Percentiles rank a stretch among this genome's conserved stretches.
These are phyloP conservation scores for Tetrahymena elliotti DNA, from an alignment of 73 alveolate species.

Conservation along the genomic window DNA sequence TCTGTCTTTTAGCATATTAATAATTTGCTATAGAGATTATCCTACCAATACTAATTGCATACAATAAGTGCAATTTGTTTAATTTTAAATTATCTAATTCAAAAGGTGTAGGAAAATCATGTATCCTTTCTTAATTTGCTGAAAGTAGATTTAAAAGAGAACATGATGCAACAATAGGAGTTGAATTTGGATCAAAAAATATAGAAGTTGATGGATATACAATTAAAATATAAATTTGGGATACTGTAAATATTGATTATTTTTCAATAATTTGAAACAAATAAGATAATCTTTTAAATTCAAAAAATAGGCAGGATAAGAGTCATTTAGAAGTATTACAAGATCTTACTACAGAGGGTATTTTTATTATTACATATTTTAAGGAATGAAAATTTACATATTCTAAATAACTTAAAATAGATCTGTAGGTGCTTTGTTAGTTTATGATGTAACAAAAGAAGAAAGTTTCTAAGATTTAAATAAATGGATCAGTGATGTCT, in stretches of 20 bases:
- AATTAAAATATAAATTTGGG: constrained; percentile 66
- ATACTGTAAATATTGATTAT: constrained; percentile 35
- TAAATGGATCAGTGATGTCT: constrained; percentile 44
- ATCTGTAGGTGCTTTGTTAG: constrained; percentile 47
- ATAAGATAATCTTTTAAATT: background rate
- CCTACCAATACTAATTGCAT: background rate
- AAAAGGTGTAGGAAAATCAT: constrained; percentile 58
- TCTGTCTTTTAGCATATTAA: background rate
- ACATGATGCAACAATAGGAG: constrained; percentile 60
- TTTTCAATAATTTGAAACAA: constrained; percentile 51
- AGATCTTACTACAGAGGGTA: constrained; percentile 51
- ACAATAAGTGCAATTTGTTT: too few species aligned
- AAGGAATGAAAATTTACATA: background rate
- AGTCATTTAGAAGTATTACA: constrained; percentile 40
- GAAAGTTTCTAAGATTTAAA: constrained; percentile 40
- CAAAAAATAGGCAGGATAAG: constrained; percentile 40
- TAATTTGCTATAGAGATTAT: background rate
- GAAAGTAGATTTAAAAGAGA: constrained; percentile 48
- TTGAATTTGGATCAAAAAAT: constrained; percentile 59
- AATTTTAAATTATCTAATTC: too few species aligned
- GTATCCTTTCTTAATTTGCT: constrained; percentile 56
- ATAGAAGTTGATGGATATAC: constrained; percentile 46
- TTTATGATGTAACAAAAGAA: constrained; percentile 48
- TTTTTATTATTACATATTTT: background rate
- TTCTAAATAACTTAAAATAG: background rate